Base-by-base conservation (phyloP, 1,284 basidiomycete genomes). In the Cutaneotrichosporon cyanovorans region DNA sequence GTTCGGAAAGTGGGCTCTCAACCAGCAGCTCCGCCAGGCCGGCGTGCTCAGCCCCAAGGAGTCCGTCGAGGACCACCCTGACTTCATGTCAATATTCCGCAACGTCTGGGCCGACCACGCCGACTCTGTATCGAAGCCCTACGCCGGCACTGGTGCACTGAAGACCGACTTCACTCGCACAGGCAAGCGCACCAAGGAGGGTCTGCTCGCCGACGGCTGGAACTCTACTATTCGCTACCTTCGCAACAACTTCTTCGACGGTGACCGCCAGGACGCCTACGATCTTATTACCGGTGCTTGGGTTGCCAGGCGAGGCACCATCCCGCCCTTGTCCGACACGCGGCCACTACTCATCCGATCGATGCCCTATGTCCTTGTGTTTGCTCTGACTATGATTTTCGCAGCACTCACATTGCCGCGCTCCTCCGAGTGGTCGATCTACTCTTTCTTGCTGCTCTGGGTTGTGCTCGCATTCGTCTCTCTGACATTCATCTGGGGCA, bases 31-130 rank as follows among this genome's bases (percentile, higher is more conserved):
- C 46, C 77, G 77, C 51, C 75, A 77, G 11, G 72, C 83, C 10
- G 85, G 84, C 4, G 78, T 96, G 4, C 66, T 95, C 30, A 76
- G 79, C 16, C 73, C 78, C 38, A 80, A 78, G 49, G 85, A 86
- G 56, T 74, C 73, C 19, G 72, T 96, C 15, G 87, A 91, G 55
- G 80, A 85, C 58, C 84, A 89, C 58, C 78, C 84, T 31, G 77
- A 79, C 9, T 79, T 95, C 58, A 83, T 85, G 73, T 77, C 77
- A 57, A 80, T 90, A 53, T 92, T 95, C 75, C 80, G 93, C 64
- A 85, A 91, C 68, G 91, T 97, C 68, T 99, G 95, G 95, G 86
- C 95, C 18, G 88, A 98, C 65, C 93, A 98, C 66, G 95, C 90
- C 16, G 90, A 99, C 70, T 76, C 78, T 42, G 87, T 99, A 55